Evolutionary conservation across 768 basidiomycete genomes (phyloP).

Genomic region (Mrakia gelida): DNA sequence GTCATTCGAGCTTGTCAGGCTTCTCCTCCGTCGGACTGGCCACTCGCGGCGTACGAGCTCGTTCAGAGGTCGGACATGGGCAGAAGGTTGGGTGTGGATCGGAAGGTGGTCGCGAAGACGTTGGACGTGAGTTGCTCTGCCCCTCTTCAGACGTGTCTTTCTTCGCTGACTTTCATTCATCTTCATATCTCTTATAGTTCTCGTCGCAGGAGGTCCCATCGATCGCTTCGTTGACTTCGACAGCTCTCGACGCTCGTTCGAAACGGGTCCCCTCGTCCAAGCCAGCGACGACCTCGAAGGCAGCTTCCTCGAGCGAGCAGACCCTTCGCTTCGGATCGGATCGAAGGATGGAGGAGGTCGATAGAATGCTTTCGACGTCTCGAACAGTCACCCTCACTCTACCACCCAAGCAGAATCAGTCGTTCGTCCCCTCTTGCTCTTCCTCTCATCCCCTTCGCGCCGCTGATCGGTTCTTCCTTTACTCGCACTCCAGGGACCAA

Average conservation of each 20-base stretch:
- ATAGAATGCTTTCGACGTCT: conserved; percentile 82
- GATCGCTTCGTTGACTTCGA: background rate
- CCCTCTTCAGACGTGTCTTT: too few relatives aligned
- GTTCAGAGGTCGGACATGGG: conserved; percentile 42
- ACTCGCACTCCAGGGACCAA: conserved; percentile 59
- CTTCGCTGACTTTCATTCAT: background rate
- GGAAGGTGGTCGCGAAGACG: background rate
- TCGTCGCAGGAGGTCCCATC: background rate
- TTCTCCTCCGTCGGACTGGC: conserved; percentile 70
- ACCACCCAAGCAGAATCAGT: conserved; percentile 65
- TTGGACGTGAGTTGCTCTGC: background rate
- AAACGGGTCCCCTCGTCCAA: background rate
- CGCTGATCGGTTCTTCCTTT: background rate
- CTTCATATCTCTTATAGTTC: background rate
- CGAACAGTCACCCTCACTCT: conserved; percentile 60
- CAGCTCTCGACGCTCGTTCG: background rate
- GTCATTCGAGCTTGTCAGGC: conserved; percentile 78
- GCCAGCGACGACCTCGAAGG: background rate
- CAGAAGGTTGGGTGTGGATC: background rate
- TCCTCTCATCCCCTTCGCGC: background rate
- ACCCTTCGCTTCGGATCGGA: conserved; percentile 74
- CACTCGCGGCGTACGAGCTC: conserved; percentile 60
- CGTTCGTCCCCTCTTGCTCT: conserved; percentile 48
- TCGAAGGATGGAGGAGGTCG: conserved; percentile 82
- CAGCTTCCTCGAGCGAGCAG: conserved; percentile 9